phyloP scores from a whole-genome alignment of 768 basidiomycete species.

The Auriscalpium microsporum region DNA sequence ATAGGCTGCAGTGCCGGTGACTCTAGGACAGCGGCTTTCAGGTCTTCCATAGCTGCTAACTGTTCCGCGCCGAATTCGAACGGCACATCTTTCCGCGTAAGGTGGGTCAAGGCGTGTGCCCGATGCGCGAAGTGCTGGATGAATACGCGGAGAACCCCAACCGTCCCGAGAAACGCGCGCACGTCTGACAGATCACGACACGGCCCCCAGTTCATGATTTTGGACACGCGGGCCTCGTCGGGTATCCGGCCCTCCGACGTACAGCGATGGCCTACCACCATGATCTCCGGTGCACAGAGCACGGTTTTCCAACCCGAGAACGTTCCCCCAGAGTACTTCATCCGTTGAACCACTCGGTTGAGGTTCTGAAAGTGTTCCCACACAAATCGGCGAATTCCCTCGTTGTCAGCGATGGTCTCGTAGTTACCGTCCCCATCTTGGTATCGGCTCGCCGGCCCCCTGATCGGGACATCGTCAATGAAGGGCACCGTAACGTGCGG shows the following conservation, averaged over 20 bases:
- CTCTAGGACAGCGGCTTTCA: constrained; percentile 11
- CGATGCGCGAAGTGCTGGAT: constrained; percentile 18
- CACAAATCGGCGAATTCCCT: constrained; percentile 27
- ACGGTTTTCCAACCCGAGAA: constrained; percentile 29
- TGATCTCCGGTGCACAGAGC: constrained; percentile 20
- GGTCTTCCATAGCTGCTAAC: constrained; percentile 6
- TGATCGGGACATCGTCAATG: constrained; percentile 32
- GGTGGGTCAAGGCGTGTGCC: constrained; percentile 10
- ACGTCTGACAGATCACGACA: constrained; percentile 16
- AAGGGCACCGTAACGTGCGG: constrained; percentile 28
- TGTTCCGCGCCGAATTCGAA: constrained; percentile 15
- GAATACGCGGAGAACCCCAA: constrained; percentile 15
- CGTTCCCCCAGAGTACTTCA: constrained; percentile 29
- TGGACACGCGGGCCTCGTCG: constrained; percentile 19
- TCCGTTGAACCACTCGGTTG: constrained; percentile 28
- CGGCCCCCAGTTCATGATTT: constrained; percentile 19
- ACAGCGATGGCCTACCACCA: constrained; percentile 31
- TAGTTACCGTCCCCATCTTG: constrained; percentile 18
- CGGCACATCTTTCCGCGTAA: constrained; percentile 16
- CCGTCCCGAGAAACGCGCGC: constrained; percentile 19
- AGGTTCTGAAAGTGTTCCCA: constrained; percentile 31
- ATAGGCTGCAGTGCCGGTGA: background rate
- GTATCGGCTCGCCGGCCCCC: constrained; percentile 27
- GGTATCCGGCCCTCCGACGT: constrained; percentile 26
- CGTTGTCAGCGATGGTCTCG: constrained; percentile 30